A percentile compares a stretch with the other conserved stretches of the same genome.
Conservation (phyloP, 176 grass and related monocot species). For the Oryza coarctata region DNA sequence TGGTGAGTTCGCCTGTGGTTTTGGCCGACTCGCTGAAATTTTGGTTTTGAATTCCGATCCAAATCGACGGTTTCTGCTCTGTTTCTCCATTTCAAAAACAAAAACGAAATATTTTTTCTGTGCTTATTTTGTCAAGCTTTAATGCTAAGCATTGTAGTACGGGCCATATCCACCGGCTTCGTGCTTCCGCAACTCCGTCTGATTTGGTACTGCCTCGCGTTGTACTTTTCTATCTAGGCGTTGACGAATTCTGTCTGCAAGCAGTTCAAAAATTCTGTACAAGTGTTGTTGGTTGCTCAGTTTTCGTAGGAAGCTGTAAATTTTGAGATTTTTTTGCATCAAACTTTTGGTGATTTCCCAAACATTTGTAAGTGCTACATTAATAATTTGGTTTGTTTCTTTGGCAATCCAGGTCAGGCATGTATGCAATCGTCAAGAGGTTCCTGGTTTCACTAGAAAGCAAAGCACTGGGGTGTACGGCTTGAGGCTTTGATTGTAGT, state of each 20-base stretch:
- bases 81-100: neutral
- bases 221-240: slow-evolving; percentile 15
- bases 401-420: slow-evolving; percentile 25
- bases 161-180: neutral
- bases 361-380: neutral
- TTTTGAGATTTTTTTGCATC: slow-evolving; percentile 4
- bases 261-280: neutral
- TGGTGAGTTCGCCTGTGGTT: neutral
- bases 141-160: neutral
- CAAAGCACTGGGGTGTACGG: neutral
- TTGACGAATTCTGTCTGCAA: slow-evolving; percentile 27
- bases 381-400: slow-evolving; percentile 7
- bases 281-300: neutral
- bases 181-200: slow-evolving; percentile 31
- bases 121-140: neutral
- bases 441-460: slow-evolving; percentile 14
- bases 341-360: slow-evolving; percentile 7
- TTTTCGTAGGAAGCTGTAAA: neutral
- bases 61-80: neutral
- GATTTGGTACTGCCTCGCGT: neutral
- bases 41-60: slow-evolving; percentile 3
- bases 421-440: neutral
- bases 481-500: neutral
- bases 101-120: neutral
- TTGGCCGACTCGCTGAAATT: neutral